Percentiles rank a stretch among this genome's conserved stretches.
Conservation (phyloP, 2,329 filamentous ascomycete genomes). For the Camillea tinctor region DNA sequence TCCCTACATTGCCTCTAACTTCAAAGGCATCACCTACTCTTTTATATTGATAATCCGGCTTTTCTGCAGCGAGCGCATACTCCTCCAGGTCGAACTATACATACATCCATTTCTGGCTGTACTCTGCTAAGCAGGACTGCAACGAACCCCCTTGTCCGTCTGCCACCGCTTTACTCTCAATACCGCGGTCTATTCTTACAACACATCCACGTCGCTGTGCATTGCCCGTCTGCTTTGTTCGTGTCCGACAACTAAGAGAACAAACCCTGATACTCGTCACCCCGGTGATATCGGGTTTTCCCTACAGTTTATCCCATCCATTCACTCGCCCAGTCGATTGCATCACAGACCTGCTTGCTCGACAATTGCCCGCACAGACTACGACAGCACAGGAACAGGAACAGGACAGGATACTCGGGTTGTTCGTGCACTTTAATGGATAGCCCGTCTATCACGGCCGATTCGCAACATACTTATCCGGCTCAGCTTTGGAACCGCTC, state of each 20-base stretch:
- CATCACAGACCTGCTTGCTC: constrained; percentile 23
- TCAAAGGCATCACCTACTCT: constrained; percentile 24
- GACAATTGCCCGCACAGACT: constrained; percentile 9
- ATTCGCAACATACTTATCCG: constrained; percentile 48
- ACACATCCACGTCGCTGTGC: not conserved
- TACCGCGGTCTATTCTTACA: not conserved
- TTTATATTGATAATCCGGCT: constrained; percentile 23
- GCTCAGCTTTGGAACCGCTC: constrained; percentile 41
- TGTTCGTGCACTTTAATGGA: constrained; percentile 46
- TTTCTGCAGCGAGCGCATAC: not conserved
- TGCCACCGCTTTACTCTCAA: not conserved
- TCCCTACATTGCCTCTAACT: constrained; percentile 13
- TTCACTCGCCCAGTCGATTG: constrained; percentile 6
- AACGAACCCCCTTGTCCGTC: not conserved
- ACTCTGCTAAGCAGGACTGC: constrained; percentile 1
- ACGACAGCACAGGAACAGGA: no score
- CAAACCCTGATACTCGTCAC: not conserved
- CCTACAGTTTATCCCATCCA: constrained; percentile 2
- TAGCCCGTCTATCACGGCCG: constrained; percentile 48
- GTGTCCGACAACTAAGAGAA: not conserved
- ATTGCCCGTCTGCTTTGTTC: not conserved
- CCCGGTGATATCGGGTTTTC: not conserved
- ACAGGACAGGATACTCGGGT: constrained; percentile 23
- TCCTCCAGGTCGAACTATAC: not conserved
- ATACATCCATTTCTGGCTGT: constrained; percentile 7